Percentiles rank a stretch among this genome's conserved stretches.
Evolutionary conservation across 345 rosid genomes (phyloP).

Genomic region (Moricandia arvensis): DNA sequence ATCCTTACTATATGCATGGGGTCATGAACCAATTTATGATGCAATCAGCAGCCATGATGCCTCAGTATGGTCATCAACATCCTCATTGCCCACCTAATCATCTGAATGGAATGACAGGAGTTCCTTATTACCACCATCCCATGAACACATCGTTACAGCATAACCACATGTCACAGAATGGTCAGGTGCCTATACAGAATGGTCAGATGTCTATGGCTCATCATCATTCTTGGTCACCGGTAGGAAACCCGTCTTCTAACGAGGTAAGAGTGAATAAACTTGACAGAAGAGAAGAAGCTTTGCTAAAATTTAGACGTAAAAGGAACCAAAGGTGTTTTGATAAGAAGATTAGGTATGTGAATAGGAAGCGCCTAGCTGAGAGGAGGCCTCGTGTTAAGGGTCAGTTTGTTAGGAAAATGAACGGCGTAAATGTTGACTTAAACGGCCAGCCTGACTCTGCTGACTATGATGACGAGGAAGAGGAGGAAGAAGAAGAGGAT

Average conservation of each 20-base stretch:
- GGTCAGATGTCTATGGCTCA: slow-evolving; percentile 56
- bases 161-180: slow-evolving; percentile 61
- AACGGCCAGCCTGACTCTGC: slow-evolving; percentile 71
- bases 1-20: slow-evolving; percentile 76
- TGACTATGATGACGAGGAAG: slow-evolving; percentile 79
- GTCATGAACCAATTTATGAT: slow-evolving; percentile 70
- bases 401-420: slow-evolving; percentile 91
- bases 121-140: slow-evolving; percentile 70
- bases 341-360: slow-evolving; percentile 93
- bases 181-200: slow-evolving; percentile 59
- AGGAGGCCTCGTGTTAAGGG: slow-evolving; percentile 97
- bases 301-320: slow-evolving; percentile 87
- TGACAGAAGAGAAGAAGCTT: slow-evolving; percentile 90
- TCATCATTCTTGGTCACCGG: slow-evolving; percentile 64
- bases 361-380: slow-evolving; percentile 89
- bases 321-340: slow-evolving; percentile 94
- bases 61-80: slow-evolving; percentile 71
- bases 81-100: slow-evolving; percentile 57
- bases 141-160: slow-evolving; percentile 63
- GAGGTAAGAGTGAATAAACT: slow-evolving; percentile 58
- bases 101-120: slow-evolving; percentile 51
- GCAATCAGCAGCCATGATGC: slow-evolving; percentile 58
- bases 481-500: slow-evolving; percentile 54
- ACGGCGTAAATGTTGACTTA: slow-evolving; percentile 78
- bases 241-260: slow-evolving; percentile 47